Conservation (phyloP, 768 basidiomycete genomes). For the Phaeotremella skinneri region DNA sequence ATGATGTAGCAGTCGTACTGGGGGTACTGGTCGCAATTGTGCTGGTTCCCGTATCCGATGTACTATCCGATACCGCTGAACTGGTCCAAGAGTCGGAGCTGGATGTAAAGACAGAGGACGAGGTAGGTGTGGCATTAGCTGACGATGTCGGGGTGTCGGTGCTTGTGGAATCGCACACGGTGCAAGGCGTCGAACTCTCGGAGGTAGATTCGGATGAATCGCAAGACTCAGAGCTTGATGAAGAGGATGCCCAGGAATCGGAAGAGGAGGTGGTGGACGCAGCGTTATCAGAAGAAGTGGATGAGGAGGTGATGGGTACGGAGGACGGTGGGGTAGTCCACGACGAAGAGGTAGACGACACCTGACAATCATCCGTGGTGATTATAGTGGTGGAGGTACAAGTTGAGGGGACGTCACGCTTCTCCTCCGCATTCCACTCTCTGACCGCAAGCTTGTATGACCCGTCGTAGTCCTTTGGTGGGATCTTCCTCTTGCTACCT, state of each 20-base stretch:
- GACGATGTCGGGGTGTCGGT: no score
- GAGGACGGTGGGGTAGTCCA: background rate
- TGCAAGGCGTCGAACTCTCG: no score
- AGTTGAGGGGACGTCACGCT: background rate
- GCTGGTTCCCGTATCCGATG: no score
- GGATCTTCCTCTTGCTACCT: background rate
- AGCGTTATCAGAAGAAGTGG: background rate
- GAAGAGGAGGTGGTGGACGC: background rate
- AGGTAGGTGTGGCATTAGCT: background rate
- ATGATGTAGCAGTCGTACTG: background rate
- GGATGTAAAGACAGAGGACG: no score
- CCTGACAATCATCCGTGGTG: constrained; percentile 1
- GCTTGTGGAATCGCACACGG: no score
- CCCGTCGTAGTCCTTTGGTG: background rate
- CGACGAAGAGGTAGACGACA: background rate
- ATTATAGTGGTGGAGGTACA: background rate
- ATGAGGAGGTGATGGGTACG: background rate
- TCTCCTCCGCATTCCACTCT: background rate
- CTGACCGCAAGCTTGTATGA: background rate
- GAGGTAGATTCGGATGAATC: background rate
- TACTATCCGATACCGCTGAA: no score
- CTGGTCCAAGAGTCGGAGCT: no score
- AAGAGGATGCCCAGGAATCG: background rate
- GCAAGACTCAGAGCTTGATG: background rate
- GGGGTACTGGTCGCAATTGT: no score